phyloP scores from a whole-genome alignment of 2,329 filamentous ascomycete genomes.

The Trichoderma gracile region DNA sequence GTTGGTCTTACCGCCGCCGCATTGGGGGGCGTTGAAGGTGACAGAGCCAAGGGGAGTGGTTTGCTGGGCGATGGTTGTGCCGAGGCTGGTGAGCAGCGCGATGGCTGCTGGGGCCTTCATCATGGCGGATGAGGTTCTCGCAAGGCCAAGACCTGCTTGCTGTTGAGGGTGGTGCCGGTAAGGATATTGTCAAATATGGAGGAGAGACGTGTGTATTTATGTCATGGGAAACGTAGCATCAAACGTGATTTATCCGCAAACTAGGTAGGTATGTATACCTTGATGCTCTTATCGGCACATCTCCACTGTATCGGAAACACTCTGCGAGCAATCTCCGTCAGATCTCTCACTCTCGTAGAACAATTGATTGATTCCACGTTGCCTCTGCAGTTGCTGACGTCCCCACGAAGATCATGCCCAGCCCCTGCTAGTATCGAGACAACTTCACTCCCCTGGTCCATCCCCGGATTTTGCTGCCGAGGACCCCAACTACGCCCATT shows the following conservation, averaged over 20 bases:
- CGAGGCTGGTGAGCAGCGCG: conserved; percentile 3
- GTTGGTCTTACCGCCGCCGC: background rate
- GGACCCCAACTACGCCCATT: background rate
- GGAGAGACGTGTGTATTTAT: background rate
- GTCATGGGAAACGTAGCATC: background rate
- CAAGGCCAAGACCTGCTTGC: background rate
- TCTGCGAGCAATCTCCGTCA: background rate
- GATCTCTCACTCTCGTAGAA: background rate
- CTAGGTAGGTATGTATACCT: background rate
- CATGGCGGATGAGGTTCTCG: background rate
- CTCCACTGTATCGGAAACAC: too few species aligned
- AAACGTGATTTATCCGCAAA: background rate
- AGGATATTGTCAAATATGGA: background rate
- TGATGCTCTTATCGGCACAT: too few species aligned
- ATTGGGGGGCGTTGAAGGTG: background rate
- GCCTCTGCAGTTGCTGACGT: background rate
- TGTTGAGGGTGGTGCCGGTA: background rate
- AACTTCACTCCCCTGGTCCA: background rate
- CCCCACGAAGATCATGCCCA: background rate
- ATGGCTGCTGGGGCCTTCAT: conserved; percentile 14
- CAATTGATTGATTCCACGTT: background rate
- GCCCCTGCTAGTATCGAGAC: background rate
- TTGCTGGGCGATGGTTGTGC: background rate
- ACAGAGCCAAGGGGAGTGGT: background rate
- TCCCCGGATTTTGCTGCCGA: background rate